Base-by-base conservation (phyloP, 2,329 filamentous ascomycete genomes). In the Phoma sp. region DNA sequence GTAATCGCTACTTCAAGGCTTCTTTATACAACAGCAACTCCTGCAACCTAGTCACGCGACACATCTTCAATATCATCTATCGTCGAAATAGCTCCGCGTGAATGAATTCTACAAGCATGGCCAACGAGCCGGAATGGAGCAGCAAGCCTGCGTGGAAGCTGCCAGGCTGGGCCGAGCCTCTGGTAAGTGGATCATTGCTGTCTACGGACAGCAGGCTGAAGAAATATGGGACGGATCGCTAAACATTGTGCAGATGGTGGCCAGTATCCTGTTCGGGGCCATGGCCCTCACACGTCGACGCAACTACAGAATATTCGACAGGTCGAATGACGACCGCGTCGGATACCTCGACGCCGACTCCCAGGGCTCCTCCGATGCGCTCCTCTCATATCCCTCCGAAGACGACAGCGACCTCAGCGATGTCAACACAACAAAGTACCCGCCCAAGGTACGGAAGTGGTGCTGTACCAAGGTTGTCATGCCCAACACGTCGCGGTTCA, bases 401-500 rank as follows among this genome's bases (percentile, higher is more conserved):
- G 67, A 55, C 24, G 73, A 78, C 39, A 67, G 72, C 50, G 72
- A 76, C 8, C 71, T 75, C 42, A 62, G 70, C 24, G 66, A 73
- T 30, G 65, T 73, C 3, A 67, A 71, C 27, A 70, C 70, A 2
- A 63, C 69, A 13, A 80, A 76, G 47, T 64, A 75, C 45, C 76
- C 77, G 9, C 75, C 80, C 22, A 85, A 84, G 69, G 75, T 78
- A 55, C 78, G 83, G 14, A 68, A 67, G 23, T 81, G 80, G 61
- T 83, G 79, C 61, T 81, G 84, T n/a, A 69, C 79, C 38, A 69
- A 78, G 14, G 67, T 84, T 53, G 66, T 73, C 8, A 86, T 80
- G 5, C 85, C 84, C 9, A 86, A 86, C 63, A 83, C 84, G 2
- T 82, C 82, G 3, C 80, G 83, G n/a, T 89, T 87, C 70, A 78